A percentile compares a stretch with the other conserved stretches of the same genome.
Evolutionary conservation across 805 yeast genomes (phyloP).

Genomic region (Starmera dryadoides): DNA sequence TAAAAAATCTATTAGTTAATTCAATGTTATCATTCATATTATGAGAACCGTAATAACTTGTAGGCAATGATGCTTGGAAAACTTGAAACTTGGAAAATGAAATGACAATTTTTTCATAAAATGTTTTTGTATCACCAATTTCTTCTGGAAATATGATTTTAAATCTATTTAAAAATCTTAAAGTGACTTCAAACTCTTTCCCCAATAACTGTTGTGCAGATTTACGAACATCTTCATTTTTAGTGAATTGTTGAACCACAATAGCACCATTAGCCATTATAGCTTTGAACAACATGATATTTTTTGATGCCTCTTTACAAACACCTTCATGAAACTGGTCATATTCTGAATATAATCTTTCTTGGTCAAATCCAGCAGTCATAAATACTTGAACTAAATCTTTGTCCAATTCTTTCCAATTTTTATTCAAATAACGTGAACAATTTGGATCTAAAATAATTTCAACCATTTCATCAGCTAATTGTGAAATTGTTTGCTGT

Average conservation of each 20-base stretch:
- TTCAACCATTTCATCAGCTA: conserved; percentile 11
- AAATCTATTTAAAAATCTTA: conserved; percentile 20
- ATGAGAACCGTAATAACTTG: conserved; percentile 15
- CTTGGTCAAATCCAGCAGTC: conserved; percentile 12
- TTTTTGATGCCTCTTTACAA: conserved; percentile 16
- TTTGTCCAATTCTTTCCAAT: conserved; percentile 11
- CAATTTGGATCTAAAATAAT: conserved; percentile 19
- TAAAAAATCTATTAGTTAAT: conserved; percentile 14
- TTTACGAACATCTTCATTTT: conserved; percentile 4
- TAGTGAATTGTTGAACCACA: conserved; percentile 7
- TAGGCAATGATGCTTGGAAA: conserved; percentile 15
- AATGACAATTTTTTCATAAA: conserved; percentile 15
- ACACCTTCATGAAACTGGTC: conserved; percentile 9
- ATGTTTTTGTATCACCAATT: conserved; percentile 5
- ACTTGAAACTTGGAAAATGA: conserved; percentile 19
- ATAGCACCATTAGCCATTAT: conserved; percentile 17
- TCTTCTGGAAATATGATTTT: conserved; percentile 7
- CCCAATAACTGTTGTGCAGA: conserved; percentile 7
- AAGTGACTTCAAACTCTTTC: conserved; percentile 18
- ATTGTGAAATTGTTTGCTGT: too few relatives aligned
- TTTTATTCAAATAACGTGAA: conserved; percentile 11
- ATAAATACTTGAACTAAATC: conserved; percentile 4
- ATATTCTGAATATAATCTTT: conserved; percentile 14
- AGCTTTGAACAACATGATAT: conserved; percentile 19
- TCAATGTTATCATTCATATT: conserved; percentile 16